Evolutionary conservation across 2,329 filamentous ascomycete genomes (phyloP), one percentile per base, ranked within the genome.

Genomic region (Dendryphion nanum): DNA sequence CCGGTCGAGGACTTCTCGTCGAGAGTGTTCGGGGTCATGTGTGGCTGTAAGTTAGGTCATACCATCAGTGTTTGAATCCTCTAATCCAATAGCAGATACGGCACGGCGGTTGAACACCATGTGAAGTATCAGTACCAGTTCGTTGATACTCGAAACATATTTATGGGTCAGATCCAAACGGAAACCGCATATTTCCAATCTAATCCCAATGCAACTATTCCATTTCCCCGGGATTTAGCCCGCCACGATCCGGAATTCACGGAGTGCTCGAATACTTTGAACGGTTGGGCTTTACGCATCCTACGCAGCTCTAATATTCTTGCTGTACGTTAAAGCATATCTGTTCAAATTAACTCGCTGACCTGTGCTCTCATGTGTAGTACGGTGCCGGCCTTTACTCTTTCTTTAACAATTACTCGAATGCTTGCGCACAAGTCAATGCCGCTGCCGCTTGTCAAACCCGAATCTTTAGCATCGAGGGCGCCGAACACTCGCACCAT

Each of bases 121-220:
- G 70, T 73, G 45, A 64, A 81, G 7, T 83, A 82, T 68, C 91
- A 96, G 73, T 95, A 95, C 73, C 86, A 95, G 67, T 72, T 96
- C 56, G 72, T 77, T 59, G 83, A 83, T 45, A 87, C 89, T 2
- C 75, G 81, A 57, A 85, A 90, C 58, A 76, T 95, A 46, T 95
- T 85, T 72, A 83, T 94, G 77, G 83, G 79, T 8, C 71, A 87
- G 35, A 88, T 95, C 55, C 90, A 96, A 70, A 87, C 86, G 3
- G 91, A 96, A 70, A 95, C 89, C 4, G 86, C 89, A 13, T 80
- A 81, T 73, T 89, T 85, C 76, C 87, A 95, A 70, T 79, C 85
- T 61, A 90, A 91, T 70, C 88, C 89, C 4, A 77, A 85, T 50
- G 79, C 87, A 2, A 74, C 78, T 7, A 73, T 78, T 7, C 85